These are phyloP conservation scores for Echria macrotheca DNA, from an alignment of 495 filamentous ascomycete genomes.

Conservation along the genomic window DNA sequence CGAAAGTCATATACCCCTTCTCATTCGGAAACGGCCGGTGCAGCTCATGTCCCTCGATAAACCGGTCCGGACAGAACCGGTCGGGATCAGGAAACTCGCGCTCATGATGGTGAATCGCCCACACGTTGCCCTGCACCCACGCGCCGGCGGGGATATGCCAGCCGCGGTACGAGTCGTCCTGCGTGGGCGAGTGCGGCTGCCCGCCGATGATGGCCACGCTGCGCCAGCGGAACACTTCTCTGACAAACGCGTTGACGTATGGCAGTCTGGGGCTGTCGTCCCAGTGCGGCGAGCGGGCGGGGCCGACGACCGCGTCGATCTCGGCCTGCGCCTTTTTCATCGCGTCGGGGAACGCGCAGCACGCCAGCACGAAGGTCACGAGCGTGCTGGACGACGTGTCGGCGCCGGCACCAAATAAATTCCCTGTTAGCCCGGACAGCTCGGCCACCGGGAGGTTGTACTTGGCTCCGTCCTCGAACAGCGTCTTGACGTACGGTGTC, in stretches of 20 bases:
- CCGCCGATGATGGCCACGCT: slow-evolving; percentile 60
- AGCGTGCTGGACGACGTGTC: slow-evolving; percentile 63
- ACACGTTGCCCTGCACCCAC: slow-evolving; percentile 57
- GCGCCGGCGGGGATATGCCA: slow-evolving; percentile 49
- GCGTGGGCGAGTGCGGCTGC: slow-evolving; percentile 56
- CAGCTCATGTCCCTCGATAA: slow-evolving; percentile 41
- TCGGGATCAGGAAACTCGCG: slow-evolving; percentile 59
- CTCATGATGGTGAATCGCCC: slow-evolving; percentile 61
- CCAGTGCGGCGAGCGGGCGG: slow-evolving; percentile 49
- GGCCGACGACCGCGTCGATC: slow-evolving; percentile 53
- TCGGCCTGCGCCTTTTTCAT: slow-evolving; percentile 41
- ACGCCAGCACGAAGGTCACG: slow-evolving; percentile 57
- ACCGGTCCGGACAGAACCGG: slow-evolving; percentile 48
- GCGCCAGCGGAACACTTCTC: slow-evolving; percentile 60
- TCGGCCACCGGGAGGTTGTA: slow-evolving; percentile 48
- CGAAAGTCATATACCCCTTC: slow-evolving; percentile 59
- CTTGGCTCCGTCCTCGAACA: slow-evolving; percentile 46
- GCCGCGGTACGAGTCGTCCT: slow-evolving; percentile 54
- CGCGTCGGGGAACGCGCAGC: slow-evolving; percentile 50
- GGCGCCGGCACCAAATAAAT: slow-evolving; percentile 60
- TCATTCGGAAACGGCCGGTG: slow-evolving; percentile 52
- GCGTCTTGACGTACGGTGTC: slow-evolving; percentile 45
- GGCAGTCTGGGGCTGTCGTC: slow-evolving; percentile 53
- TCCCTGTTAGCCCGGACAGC: slow-evolving; percentile 55
- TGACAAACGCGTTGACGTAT: slow-evolving; percentile 55